Percentiles rank a stretch among this genome's conserved stretches.
phyloP scores from a whole-genome alignment of 768 basidiomycete species.

The Gelatoporia subvermispora region DNA sequence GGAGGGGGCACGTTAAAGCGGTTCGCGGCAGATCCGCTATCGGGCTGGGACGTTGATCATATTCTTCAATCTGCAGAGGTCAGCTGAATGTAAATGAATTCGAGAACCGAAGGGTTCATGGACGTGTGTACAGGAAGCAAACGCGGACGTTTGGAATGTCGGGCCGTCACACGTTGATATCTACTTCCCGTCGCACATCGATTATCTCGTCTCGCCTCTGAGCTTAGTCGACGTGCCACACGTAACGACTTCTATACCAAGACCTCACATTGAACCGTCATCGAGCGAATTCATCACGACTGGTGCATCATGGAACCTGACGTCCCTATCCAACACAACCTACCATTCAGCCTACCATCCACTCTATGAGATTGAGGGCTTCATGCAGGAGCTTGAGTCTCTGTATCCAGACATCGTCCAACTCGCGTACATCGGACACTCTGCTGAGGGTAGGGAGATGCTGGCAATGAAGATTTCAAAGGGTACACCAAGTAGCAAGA shows the following conservation, averaged over 20 bases:
- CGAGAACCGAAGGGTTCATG: not conserved
- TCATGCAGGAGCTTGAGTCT: conserved; percentile 43
- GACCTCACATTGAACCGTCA: not conserved
- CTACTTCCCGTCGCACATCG: conserved; percentile 31
- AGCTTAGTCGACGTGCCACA: conserved; percentile 17
- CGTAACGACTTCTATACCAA: conserved; percentile 12
- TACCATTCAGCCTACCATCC: conserved; percentile 52
- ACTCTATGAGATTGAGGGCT: conserved; percentile 45
- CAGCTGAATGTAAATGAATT: not conserved
- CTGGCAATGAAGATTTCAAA: conserved; percentile 45
- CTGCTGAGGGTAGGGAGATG: conserved; percentile 56
- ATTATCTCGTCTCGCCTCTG: conserved; percentile 9
- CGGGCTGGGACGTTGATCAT: conserved; percentile 1
- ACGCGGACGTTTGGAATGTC: conserved; percentile 51
- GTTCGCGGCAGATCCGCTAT: not conserved
- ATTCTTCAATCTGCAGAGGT: conserved; percentile 7
- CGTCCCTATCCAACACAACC: conserved; percentile 25
- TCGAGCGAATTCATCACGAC: not conserved
- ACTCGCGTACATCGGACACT: conserved; percentile 50
- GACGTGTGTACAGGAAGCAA: conserved; percentile 28
- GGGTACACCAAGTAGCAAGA: conserved; percentile 2
- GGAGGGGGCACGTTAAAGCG: not conserved
- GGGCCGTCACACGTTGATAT: conserved; percentile 44
- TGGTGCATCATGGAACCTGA: conserved; percentile 16
- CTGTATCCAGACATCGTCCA: conserved; percentile 42